Conservation (phyloP, 306 rosid genomes). For the Pueraria montana region DNA sequence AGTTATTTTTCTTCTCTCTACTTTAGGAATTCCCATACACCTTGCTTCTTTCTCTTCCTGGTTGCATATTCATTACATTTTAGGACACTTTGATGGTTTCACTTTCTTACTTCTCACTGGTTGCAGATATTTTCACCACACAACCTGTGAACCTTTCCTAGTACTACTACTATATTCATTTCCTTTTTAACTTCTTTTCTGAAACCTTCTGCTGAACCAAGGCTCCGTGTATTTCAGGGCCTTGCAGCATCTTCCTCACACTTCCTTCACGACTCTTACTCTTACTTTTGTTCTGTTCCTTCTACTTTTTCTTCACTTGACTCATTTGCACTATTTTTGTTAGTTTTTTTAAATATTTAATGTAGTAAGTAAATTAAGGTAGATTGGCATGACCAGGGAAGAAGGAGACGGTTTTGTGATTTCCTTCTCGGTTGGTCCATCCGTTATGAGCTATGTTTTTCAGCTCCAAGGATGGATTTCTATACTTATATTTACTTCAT, state of each 20-base stretch:
- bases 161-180: slow-evolving; percentile 31
- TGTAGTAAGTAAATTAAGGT: slow-evolving; percentile 35
- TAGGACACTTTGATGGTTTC: not conserved
- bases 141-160: slow-evolving; percentile 57
- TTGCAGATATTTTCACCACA: slow-evolving; percentile 58
- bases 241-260: slow-evolving; percentile 44
- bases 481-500: not conserved
- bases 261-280: too few species aligned
- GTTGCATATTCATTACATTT: not conserved
- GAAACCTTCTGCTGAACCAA: slow-evolving; percentile 44
- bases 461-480: slow-evolving; percentile 59
- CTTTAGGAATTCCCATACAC: too few species aligned
- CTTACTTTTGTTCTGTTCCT: not conserved
- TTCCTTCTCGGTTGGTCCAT: slow-evolving; percentile 56
- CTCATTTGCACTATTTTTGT: slow-evolving; percentile 6
- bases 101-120: slow-evolving; percentile 24
- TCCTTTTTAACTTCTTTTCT: slow-evolving; percentile 7
- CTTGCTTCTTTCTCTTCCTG: not conserved
- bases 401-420: slow-evolving; percentile 70
- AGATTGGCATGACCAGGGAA: slow-evolving; percentile 48
- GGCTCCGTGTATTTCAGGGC: slow-evolving; percentile 58
- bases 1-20: not conserved
- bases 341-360: not conserved
- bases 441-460: slow-evolving; percentile 58
- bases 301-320: not conserved